Percentiles rank a stretch among this genome's conserved stretches.
Evolutionary conservation across 2,329 filamentous ascomycete genomes (phyloP).

Genomic region (Paecilomyces fulvus): DNA sequence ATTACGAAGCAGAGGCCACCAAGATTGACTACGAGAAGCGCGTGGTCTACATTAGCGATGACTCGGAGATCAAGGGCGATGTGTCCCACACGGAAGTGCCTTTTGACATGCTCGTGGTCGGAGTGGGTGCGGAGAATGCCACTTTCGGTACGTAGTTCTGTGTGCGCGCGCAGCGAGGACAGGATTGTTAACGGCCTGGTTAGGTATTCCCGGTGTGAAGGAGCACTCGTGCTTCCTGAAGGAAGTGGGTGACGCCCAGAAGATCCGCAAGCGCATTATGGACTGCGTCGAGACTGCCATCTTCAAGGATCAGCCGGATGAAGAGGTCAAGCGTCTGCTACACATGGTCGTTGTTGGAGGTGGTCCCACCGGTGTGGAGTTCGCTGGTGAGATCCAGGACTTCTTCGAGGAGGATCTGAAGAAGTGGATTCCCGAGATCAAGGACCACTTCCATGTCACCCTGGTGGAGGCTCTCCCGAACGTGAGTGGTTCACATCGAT

Average conservation of each 20-base stretch:
- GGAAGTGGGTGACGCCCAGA: slow-evolving; percentile 92
- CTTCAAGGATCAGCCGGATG: slow-evolving; percentile 87
- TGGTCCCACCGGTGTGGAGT: slow-evolving; percentile 94
- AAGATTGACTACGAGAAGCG: slow-evolving; percentile 91
- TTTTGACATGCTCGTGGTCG: slow-evolving; percentile 97
- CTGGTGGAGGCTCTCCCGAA: slow-evolving; percentile 95
- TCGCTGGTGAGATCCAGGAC: slow-evolving; percentile 94
- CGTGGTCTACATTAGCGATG: slow-evolving; percentile 81
- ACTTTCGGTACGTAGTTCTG: slow-evolving; percentile 63
- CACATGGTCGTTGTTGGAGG: slow-evolving; percentile 97
- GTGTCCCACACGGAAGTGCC: slow-evolving; percentile 77
- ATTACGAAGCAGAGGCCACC: slow-evolving; percentile 95
- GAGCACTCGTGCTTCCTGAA: slow-evolving; percentile 98
- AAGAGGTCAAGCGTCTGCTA: slow-evolving; percentile 86
- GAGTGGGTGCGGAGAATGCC: slow-evolving; percentile 95
- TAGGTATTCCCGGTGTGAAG: slow-evolving; percentile 79
- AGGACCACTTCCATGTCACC: slow-evolving; percentile 91
- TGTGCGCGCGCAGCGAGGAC: background rate
- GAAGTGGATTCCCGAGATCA: slow-evolving; percentile 95
- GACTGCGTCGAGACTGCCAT: slow-evolving; percentile 97
- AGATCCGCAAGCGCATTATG: slow-evolving; percentile 98
- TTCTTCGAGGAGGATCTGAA: slow-evolving; percentile 98
- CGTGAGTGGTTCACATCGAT: slow-evolving; percentile 33
- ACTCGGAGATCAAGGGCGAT: slow-evolving; percentile 83
- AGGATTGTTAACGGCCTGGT: slow-evolving; percentile 5